Evolutionary conservation across 306 rosid genomes (phyloP).

Genomic region (Corylus avellana): DNA sequence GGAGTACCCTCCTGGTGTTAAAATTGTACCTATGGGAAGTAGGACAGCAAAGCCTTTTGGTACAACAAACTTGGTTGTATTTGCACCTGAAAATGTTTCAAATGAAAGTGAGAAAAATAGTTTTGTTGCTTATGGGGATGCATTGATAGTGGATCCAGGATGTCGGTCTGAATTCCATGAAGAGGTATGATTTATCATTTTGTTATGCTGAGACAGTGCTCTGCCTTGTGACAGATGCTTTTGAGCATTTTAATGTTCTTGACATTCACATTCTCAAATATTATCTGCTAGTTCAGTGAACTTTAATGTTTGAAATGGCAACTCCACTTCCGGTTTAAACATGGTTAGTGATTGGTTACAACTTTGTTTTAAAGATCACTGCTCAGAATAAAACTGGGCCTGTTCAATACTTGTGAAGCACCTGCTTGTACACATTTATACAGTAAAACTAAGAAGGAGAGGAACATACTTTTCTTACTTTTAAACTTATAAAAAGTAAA

Average conservation of each 20-base stretch:
- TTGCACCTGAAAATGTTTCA: conserved; percentile 60
- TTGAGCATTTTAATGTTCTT: background rate
- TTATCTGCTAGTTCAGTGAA: background rate
- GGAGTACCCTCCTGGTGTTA: conserved; percentile 85
- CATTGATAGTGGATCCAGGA: conserved; percentile 88
- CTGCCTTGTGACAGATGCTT: background rate
- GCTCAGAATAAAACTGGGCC: background rate
- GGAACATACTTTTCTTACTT: background rate
- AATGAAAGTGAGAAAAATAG: conserved; percentile 32
- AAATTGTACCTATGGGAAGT: conserved; percentile 74
- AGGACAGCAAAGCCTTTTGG: conserved; percentile 68
- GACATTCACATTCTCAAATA: background rate
- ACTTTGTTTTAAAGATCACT: background rate
- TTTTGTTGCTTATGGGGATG: conserved; percentile 72
- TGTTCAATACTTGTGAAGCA: background rate
- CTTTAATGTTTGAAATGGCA: background rate
- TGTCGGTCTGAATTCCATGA: conserved; percentile 66
- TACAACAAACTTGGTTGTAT: conserved; percentile 75
- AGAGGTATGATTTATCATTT: conserved; percentile 50
- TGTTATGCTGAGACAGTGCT: background rate
- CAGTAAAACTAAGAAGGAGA: background rate
- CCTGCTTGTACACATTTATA: background rate
- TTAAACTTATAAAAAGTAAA: background rate
- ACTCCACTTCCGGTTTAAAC: background rate
- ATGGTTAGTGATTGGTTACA: background rate